Evolutionary conservation across 768 basidiomycete genomes (phyloP).

Genomic region (Rhodotorula paludigena): DNA sequence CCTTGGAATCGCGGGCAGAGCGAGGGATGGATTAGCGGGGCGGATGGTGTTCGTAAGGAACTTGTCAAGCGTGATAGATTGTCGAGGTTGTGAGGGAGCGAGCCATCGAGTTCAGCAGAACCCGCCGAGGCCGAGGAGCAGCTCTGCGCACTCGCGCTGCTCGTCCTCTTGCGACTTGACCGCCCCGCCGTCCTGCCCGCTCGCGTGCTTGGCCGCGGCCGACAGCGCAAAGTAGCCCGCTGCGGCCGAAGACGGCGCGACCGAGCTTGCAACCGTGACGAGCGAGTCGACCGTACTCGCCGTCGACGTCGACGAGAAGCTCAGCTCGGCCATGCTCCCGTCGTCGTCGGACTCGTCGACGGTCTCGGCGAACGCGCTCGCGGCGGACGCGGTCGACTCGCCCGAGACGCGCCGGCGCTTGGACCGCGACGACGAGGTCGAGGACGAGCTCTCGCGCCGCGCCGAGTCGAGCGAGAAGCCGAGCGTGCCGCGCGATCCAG

Average conservation of each 20-base stretch:
- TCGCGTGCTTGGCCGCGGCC: background rate
- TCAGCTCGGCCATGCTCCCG: conserved; percentile 15
- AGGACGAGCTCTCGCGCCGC: too few species aligned
- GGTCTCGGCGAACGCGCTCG: too few species aligned
- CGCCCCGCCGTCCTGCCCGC: background rate
- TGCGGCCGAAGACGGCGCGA: too few species aligned
- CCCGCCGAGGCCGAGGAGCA: conserved; percentile 35
- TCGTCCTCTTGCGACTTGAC: conserved; percentile 17
- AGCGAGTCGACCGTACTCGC: conserved; percentile 27
- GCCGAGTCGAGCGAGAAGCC: background rate
- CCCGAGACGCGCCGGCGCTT: background rate
- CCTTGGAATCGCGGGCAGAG: background rate
- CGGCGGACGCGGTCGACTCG: background rate
- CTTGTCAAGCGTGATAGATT: background rate
- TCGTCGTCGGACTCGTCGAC: background rate
- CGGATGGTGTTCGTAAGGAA: too few species aligned
- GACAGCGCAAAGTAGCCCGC: conserved; percentile 11
- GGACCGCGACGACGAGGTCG: background rate
- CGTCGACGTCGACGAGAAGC: conserved; percentile 29
- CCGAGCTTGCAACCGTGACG: conserved; percentile 8
- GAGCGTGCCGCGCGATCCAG: background rate
- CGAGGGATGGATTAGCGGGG: too few species aligned
- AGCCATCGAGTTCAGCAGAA: conserved; percentile 8
- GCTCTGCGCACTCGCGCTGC: conserved; percentile 32
- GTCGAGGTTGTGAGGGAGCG: background rate